Conservation (phyloP, 441 rosid species). For the Macaranga tanarius region DNA sequence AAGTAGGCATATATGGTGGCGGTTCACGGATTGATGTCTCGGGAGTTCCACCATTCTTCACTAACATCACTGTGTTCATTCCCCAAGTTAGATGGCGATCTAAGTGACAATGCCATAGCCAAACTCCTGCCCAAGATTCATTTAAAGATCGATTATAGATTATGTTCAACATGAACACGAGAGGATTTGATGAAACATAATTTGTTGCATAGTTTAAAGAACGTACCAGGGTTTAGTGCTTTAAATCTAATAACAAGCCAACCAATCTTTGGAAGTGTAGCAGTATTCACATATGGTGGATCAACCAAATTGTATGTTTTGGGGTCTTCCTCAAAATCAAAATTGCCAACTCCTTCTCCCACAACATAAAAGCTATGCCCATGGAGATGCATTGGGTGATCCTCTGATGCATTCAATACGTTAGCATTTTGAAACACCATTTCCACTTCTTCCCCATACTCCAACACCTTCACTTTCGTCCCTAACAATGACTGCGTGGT, state of each 20-base stretch:
- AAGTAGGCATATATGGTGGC: slow-evolving; percentile 1
- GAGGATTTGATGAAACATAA: background rate
- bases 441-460: slow-evolving; percentile 16
- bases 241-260: slow-evolving; percentile 7
- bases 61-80: slow-evolving; percentile 1
- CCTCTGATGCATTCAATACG: slow-evolving; percentile 2
- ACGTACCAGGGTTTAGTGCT: slow-evolving; percentile 2
- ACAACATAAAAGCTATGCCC: slow-evolving; percentile 10
- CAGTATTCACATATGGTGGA: slow-evolving; percentile 4
- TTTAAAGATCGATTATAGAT: too few relatives aligned
- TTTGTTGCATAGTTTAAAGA: background rate
- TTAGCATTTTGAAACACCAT: slow-evolving; percentile 1
- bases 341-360: background rate
- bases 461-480: slow-evolving; percentile 3
- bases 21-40: slow-evolving; percentile 4
- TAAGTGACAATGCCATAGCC: slow-evolving; percentile 17
- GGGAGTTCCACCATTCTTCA: slow-evolving; percentile 1
- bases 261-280: background rate
- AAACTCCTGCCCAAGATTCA: background rate
- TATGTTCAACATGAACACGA: too few relatives aligned
- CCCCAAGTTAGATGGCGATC: slow-evolving; percentile 9
- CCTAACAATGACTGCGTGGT: background rate
- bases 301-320: background rate
- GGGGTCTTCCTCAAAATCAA: background rate
- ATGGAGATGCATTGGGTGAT: slow-evolving; percentile 16